Base-by-base conservation (phyloP, 176 grass and related monocot genomes). In the Canna indica region DNA sequence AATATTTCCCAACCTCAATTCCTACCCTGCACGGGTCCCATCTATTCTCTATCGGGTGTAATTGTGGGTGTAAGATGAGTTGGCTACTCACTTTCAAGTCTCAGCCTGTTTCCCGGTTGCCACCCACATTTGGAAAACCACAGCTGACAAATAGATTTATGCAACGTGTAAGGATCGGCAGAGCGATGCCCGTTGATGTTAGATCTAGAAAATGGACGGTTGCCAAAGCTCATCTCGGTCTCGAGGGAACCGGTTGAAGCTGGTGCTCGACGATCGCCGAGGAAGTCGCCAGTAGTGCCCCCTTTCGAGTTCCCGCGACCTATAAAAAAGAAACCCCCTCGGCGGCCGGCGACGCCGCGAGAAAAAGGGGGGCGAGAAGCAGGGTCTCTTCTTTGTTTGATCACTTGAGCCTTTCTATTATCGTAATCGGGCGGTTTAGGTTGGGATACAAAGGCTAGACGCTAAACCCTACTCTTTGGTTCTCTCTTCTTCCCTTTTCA, bases 261-360 rank as follows among this genome's bases (percentile, higher is more conserved):
- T 16, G 8, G 17, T 66, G 7, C 15, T 2, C 33, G 12, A 16
- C 14, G 63, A 20, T 29, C 17, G 63, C 7, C 63, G 63, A 20
- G 63, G 31, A 3, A 33, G 33, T 38, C 20, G 32, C 22, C 10
- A 29, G 33, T 33, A 29, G 34, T 39, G 17, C 18, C 26, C 63
- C 35, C 63, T 5, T 66, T 39, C 34, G 18, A 22, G 63, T 66
- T 66, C 63, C 63, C 63, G 63, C 33, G 63, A 66, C 28, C 63
- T 39, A n/a, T 39, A 66, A 39, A 28, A 22, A 10, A 28, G 9
- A 3, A n/a, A 8, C 17, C 33, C 63, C 4, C 63, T 38, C 63
- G 63, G 14, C 63, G 33, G 63, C 34, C 34, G 34, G 63, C 63
- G 63, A 32, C 17, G 33, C 63, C 63, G 26, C 56, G n/a, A 59